Evolutionary conservation across 2,329 filamentous ascomycete species (phyloP).

Genomic region (Aspergillus novofumigatus): DNA sequence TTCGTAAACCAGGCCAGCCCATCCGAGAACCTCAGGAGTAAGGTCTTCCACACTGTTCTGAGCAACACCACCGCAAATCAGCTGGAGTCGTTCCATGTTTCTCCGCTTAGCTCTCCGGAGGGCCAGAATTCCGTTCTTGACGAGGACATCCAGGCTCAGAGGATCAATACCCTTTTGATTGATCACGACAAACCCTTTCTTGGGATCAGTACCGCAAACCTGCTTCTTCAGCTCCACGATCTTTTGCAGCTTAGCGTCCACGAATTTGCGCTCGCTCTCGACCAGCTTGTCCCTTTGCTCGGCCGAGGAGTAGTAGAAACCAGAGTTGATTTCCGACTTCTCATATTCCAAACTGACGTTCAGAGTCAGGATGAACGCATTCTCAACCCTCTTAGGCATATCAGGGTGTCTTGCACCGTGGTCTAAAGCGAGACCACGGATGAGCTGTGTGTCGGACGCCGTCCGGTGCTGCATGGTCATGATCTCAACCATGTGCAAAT

Average conservation of each 20-base stretch:
- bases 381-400: conserved; percentile 95
- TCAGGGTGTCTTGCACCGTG: conserved; percentile 96
- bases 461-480: conserved; percentile 99
- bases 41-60: conserved; percentile 97
- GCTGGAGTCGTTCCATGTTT: conserved; percentile 97
- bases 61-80: conserved; percentile 83
- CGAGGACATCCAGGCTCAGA: conserved; percentile 87
- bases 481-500: conserved; percentile 98
- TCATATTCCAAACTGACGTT: conserved; percentile 98
- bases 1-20: conserved; percentile 95
- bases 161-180: conserved; percentile 99
- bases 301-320: conserved; percentile 97
- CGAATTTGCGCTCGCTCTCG: conserved; percentile 91
- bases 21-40: conserved; percentile 80
- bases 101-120: conserved; percentile 91
- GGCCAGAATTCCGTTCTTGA: conserved; percentile 96
- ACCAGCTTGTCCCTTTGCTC: conserved; percentile 97
- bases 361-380: conserved; percentile 89
- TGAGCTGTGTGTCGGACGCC: conserved; percentile 92
- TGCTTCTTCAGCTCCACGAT: conserved; percentile 98
- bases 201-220: conserved; percentile 86
- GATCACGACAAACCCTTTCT: conserved; percentile 95
- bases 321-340: conserved; percentile 98
- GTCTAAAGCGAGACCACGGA: conserved; percentile 86
- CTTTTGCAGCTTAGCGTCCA: conserved; percentile 94